These are phyloP conservation scores for Astrephomene gubernaculifera DNA, from an alignment of 139 green algal species.

Conservation along the genomic window DNA sequence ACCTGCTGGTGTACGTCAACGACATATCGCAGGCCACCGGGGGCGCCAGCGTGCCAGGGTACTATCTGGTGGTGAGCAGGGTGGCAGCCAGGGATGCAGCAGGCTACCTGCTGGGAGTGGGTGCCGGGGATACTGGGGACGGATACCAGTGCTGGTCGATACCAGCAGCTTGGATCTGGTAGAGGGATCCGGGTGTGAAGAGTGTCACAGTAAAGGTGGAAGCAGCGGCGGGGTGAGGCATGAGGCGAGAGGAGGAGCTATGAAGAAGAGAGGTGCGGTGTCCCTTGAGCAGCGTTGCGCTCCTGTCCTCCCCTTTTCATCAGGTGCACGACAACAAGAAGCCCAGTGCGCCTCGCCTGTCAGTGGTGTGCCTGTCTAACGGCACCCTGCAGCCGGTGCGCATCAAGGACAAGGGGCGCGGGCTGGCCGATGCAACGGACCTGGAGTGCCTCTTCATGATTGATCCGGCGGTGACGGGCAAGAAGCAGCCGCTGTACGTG, in stretches of 20 bases:
- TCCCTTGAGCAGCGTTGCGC: no score
- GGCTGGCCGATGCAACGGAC: not conserved
- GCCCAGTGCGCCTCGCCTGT: not conserved
- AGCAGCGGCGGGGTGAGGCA: not conserved
- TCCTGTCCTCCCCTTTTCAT: not conserved
- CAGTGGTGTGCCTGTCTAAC: not conserved
- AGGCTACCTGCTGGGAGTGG: not conserved
- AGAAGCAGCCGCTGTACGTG: slow-evolving; percentile 20
- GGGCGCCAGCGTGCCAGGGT: not conserved
- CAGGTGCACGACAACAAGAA: slow-evolving; percentile 37
- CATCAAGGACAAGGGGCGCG: slow-evolving; percentile 38
- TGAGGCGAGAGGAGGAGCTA: not conserved
- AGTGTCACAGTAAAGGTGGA: not conserved
- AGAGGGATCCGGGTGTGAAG: not conserved
- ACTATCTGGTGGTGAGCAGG: not conserved
- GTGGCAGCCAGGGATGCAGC: not conserved
- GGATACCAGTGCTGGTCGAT: no score
- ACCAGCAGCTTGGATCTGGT: no score
- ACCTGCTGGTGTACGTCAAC: not conserved
- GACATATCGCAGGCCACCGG: not conserved
- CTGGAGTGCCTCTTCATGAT: slow-evolving; percentile 32
- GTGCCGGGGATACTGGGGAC: not conserved
- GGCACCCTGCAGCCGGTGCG: not conserved
- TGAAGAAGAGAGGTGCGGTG: no score
- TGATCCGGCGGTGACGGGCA: not conserved